phyloP scores from a whole-genome alignment of 192 early-diverging fungal species.

The Haplosporangium gracile region DNA sequence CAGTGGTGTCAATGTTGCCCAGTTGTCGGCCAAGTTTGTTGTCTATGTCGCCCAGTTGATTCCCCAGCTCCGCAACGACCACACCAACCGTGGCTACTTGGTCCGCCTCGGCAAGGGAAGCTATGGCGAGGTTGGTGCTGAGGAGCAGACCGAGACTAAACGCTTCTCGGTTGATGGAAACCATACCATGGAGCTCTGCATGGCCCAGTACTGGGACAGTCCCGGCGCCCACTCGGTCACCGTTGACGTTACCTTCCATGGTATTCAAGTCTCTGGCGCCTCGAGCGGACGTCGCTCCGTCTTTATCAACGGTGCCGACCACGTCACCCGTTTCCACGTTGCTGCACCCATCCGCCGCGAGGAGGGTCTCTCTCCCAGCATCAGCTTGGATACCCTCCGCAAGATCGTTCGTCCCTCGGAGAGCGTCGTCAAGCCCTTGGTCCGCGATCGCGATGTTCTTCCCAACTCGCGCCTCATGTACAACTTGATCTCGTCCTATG shows the following conservation, averaged over 20 bases:
- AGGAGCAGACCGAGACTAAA: conserved; percentile 67
- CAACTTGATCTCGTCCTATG: conserved; percentile 83
- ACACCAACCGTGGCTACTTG: conserved; percentile 69
- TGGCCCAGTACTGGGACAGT: conserved; percentile 94
- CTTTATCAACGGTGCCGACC: conserved; percentile 54
- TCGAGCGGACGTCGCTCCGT: conserved; percentile 57
- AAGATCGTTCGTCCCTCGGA: conserved; percentile 76
- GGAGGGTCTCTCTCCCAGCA: conserved; percentile 69
- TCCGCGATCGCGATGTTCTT: conserved; percentile 80
- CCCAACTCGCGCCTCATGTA: conserved; percentile 77
- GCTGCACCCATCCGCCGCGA: conserved; percentile 78
- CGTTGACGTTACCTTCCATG: conserved; percentile 84
- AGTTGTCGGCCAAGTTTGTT: conserved; percentile 49
- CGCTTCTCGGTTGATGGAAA: conserved; percentile 75
- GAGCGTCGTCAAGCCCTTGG: conserved; percentile 71
- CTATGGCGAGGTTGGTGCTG: conserved; percentile 69
- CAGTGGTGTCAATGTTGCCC: conserved; percentile 18
- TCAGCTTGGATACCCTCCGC: conserved; percentile 72
- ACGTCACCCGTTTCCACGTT: conserved; percentile 81
- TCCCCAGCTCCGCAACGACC: conserved; percentile 75
- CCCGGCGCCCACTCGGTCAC: conserved; percentile 77
- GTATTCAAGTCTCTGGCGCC: conserved; percentile 68
- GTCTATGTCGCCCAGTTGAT: conserved; percentile 74
- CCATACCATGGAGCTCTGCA: conserved; percentile 80
- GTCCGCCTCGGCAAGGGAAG: conserved; percentile 72